Conservation (phyloP, 495 filamentous ascomycete species). For the Penicillium alfredii region DNA sequence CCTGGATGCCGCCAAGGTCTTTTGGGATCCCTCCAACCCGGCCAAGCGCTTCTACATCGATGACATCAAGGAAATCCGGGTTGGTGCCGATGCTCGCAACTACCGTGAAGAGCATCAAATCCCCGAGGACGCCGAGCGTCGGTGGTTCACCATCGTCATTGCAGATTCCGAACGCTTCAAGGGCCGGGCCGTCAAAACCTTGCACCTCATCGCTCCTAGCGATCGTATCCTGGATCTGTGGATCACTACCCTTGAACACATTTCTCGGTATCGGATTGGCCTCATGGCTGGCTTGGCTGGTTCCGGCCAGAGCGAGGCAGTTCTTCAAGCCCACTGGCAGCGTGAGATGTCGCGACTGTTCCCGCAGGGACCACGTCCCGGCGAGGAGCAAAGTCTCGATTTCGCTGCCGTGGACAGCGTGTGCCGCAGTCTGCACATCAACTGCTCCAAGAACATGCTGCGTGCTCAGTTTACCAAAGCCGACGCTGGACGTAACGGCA, state of each 20-base stretch:
- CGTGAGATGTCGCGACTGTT: constrained; percentile 73
- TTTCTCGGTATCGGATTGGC: constrained; percentile 75
- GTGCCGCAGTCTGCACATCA: constrained; percentile 83
- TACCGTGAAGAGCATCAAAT: constrained; percentile 80
- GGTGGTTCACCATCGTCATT: constrained; percentile 88
- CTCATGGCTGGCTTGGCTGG: constrained; percentile 81
- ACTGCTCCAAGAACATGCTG: constrained; percentile 69
- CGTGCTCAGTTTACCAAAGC: constrained; percentile 69
- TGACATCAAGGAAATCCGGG: constrained; percentile 84
- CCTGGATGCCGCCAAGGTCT: constrained; percentile 73
- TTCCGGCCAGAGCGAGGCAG: constrained; percentile 66
- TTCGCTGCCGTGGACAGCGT: constrained; percentile 71
- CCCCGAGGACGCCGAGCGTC: constrained; percentile 51
- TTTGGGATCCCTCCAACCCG: constrained; percentile 74
- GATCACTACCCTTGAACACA: constrained; percentile 72
- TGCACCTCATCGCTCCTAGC: constrained; percentile 75
- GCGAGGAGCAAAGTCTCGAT: constrained; percentile 65
- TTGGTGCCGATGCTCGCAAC: constrained; percentile 77
- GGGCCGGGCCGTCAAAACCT: constrained; percentile 61
- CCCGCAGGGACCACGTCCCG: constrained; percentile 44
- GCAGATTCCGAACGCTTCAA: constrained; percentile 61
- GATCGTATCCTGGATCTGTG: constrained; percentile 65
- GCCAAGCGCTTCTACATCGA: constrained; percentile 87
- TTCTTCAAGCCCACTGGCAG: constrained; percentile 75
- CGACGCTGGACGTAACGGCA: constrained; percentile 54